These are phyloP conservation scores for Yarrowia sp. DNA, from an alignment of 805 yeast genomes.

Conservation along the genomic window DNA sequence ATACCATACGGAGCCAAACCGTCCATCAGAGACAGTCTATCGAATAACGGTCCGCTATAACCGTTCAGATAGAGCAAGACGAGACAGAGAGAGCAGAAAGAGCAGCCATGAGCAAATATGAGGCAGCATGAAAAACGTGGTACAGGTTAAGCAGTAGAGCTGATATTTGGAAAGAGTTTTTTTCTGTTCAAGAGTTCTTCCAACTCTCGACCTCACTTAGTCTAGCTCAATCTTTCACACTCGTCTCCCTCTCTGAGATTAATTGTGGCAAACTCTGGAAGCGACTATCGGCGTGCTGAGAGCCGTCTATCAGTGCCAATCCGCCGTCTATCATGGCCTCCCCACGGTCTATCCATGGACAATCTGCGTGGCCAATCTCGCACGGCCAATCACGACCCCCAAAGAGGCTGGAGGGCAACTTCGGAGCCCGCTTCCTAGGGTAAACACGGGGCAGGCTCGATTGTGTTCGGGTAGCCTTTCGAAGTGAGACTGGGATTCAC, in stretches of 20 bases:
- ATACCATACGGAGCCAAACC: conserved; percentile 9
- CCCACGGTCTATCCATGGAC: background rate
- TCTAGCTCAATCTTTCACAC: no score
- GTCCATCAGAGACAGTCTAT: background rate
- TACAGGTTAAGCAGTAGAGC: no score
- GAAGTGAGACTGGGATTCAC: background rate
- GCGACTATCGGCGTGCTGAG: background rate
- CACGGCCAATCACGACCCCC: background rate
- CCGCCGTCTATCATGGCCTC: background rate
- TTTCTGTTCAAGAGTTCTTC: no score
- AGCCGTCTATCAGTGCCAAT: background rate
- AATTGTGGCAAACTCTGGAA: no score
- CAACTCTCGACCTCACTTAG: no score
- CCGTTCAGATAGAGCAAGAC: background rate
- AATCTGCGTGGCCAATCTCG: no score
- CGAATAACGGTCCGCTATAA: conserved; percentile 3
- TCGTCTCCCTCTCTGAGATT: no score
- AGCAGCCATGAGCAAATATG: no score
- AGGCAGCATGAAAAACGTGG: no score
- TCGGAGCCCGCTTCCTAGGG: background rate
- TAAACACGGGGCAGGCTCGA: background rate
- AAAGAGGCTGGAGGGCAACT: background rate
- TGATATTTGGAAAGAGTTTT: no score
- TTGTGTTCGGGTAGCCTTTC: background rate
- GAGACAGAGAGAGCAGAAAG: no score